Base-by-base conservation (phyloP, 495 filamentous ascomycete genomes). In the Daldinia loculata region DNA sequence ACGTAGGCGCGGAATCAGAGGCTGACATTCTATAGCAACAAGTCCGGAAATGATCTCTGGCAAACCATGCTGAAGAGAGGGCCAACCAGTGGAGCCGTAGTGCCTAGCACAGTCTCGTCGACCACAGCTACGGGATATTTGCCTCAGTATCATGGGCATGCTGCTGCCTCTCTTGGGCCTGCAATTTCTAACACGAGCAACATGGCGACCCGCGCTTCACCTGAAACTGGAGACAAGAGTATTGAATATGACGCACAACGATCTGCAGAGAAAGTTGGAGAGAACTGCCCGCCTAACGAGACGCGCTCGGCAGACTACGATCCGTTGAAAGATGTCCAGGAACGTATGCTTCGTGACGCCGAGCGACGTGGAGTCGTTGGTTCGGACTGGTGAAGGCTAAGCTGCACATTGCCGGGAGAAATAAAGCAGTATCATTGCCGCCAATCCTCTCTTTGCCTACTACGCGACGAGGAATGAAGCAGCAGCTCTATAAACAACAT, bases 81-180 rank as follows among this genome's bases (percentile, higher is more conserved):
- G 4, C 74, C 80, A 12, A 71, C 82, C 8, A 83, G 82, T 41
- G 68, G 67, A 17, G 61, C 70, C 12, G 77, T 62, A 12, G 74
- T 80, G 41, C 78, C 78, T 59, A 78, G 83, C 45, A 75, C 80
- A 5, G 58, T 85, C 17, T 80, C 83, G 0, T 80, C 82, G 39
- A 82, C 83, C 6, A 85, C 81, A 6, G 83, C 80, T 22, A 81
- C 81, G 15, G 83, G 82, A 39, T 76, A 79, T 38, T 55, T 85
- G 45, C 83, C 82, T n/a, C 80, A 80, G n/a, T 84, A 80, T 53
- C 61, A 77, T 15, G 82, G 80, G 3, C 69, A 81, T 64, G 81
- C 79, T 0, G 77, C 81, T 7, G 80, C 82, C 8, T 84, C 83
- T 19, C 70, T 85, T 22, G 78, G 74, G 4, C 83, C 83, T 2